Evolutionary conservation across 257 asterid species (phyloP), one percentile per base, ranked within the genome.

Genomic region (Solanum habrochaites): DNA sequence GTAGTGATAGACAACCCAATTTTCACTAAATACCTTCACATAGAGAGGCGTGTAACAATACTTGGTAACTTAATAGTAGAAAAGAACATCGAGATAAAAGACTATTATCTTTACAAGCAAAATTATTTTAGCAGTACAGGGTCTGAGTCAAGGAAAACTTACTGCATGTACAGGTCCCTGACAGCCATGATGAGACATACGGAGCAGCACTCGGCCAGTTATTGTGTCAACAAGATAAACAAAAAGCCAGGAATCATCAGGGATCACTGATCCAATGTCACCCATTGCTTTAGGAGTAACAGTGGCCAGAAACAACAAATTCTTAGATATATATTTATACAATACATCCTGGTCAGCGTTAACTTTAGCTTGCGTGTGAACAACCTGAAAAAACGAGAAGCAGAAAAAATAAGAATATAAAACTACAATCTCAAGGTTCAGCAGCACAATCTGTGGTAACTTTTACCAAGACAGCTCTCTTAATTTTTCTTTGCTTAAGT

Each of bases 1-100:
- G 95, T 94, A 97, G 94, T 97, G 99, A 92, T 97, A 97, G 88
- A 96, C 96, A 75, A 97, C 91, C 99, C 99, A 97, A 91, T 97
- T 96, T 97, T 97, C 99, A 70, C 99, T 93, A 87, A 94, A 91
- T 88, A 96, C 98, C 99, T 97, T 88, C 88, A 90, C 62, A 89
- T 35, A 90, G 40, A 71, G 66, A 66, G 29, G 27, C 18, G 2
- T 49, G 69, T 47, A 67, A 80, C 12, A 3, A 49, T 80, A 80
- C 43, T 47, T 80, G 85, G 43, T 49, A 80, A 80, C 42, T 45
- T 47, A 15, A 27, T 3, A 29, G 67, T 27, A 80, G 69, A 80
- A 49, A 49, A 31, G 85, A 80, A 49, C 21, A 80, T 80, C 85
- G n/a, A 40, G 4, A 40, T 12, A 47, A 64, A 80, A 25, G 35